Evolutionary conservation across 345 rosid species (phyloP), one percentile per base, ranked within the genome.

Genomic region (Camelina laxa): DNA sequence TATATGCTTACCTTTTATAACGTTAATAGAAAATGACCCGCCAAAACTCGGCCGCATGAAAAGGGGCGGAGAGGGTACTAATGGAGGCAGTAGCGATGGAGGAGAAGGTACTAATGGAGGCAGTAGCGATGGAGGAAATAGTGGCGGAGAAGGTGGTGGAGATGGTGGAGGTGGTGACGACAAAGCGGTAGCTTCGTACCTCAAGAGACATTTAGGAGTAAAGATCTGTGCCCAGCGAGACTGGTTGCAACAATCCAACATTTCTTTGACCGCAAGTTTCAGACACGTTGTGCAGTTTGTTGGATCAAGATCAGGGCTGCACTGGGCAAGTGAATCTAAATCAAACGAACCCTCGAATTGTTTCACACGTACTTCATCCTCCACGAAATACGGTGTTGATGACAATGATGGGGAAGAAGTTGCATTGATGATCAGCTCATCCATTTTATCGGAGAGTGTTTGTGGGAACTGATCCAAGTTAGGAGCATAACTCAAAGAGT

Each of bases 231-330:
- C 68, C 68, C 41, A n/a, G 22, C 49, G 51, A 72, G 60, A 72
- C 20, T 8, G 38, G 60, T 35, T 38, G 21, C 73, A 69, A 48
- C 58, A 60, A 1, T 47, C 35, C 31, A 24, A 12, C 11, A 59
- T 12, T 20, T 20, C 36, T 45, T 70, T 36, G 13, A 38, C 3
- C 17, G 67, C 75, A n/a, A 21, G 39, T 38, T 13, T 71, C 48
- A 71, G 20, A 31, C 75, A 71, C 11, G 39, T 4, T 15, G 67
- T 71, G 54, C 67, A 71, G 17, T 72, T 72, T 8, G 16, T 38
- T 61, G 67, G 15, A 72, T 61, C 75, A 49, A 72, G 49, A 38
- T 72, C 75, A n/a, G 68, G 68, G 27, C 68, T 38, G 24, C 75
- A 72, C 50, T 72, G 68, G 12, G 44, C 60, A 19, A 71, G 7